These are phyloP conservation scores for Annulohypoxylon stygium DNA, from an alignment of 495 filamentous ascomycete genomes.

Conservation along the genomic window DNA sequence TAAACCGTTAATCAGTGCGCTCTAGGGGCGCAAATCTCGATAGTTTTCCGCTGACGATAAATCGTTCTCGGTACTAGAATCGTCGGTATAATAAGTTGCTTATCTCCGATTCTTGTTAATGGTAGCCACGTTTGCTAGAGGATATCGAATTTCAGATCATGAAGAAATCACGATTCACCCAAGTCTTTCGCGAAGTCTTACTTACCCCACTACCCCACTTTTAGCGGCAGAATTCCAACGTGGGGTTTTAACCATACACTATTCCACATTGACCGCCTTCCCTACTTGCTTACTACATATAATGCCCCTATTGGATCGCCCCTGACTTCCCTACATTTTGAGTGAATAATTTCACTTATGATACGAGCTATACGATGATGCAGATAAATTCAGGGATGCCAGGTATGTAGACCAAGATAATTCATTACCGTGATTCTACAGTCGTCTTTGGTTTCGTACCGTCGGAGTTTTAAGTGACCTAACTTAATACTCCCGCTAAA, in stretches of 20 bases:
- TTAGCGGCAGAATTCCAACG: constrained; percentile 48
- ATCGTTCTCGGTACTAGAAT: not conserved
- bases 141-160: not conserved
- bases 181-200: constrained; percentile 19
- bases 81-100: not conserved
- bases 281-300: not conserved
- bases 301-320: not conserved
- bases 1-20: constrained; percentile 7
- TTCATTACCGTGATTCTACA: no score
- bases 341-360: no score
- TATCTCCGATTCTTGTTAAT: no score
- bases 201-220: constrained; percentile 34
- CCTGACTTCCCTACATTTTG: not conserved
- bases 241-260: constrained; percentile 41
- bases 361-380: no score
- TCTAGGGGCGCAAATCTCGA: not conserved
- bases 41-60: not conserved
- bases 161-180: constrained; percentile 18
- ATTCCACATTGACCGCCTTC: constrained; percentile 1
- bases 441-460: no score
- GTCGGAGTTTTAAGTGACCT: no score
- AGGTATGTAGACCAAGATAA: no score
- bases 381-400: no score
- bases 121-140: not conserved
- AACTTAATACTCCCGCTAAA: no score